Evolutionary conservation across 768 basidiomycete genomes (phyloP).

Genomic region (Calocybe indica): DNA sequence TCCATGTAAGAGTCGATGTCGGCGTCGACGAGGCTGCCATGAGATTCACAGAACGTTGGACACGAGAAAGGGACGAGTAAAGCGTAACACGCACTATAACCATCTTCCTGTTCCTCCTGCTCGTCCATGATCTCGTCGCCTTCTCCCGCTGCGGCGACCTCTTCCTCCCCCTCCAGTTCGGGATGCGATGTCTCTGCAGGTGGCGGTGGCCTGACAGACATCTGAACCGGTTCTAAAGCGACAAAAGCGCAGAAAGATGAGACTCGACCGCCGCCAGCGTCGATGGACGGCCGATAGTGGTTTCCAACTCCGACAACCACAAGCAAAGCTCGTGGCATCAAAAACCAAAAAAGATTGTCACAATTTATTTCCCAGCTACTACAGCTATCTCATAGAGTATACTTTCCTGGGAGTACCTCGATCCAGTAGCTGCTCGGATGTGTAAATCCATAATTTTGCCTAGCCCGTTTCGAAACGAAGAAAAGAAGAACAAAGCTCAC

Average conservation of each 20-base stretch:
- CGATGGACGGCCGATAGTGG: constrained; percentile 13
- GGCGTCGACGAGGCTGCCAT: constrained; percentile 78
- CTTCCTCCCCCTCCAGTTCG: constrained; percentile 59
- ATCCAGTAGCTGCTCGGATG: constrained; percentile 47
- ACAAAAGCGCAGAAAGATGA: constrained; percentile 2
- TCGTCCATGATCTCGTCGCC: constrained; percentile 83
- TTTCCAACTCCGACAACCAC: constrained; percentile 31
- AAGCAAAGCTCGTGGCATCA: constrained; percentile 2
- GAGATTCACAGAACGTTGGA: background rate
- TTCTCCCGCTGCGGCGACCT: constrained; percentile 48
- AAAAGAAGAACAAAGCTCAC: constrained; percentile 20
- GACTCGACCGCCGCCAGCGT: constrained; percentile 14
- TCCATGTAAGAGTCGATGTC: constrained; percentile 91
- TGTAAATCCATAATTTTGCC: background rate
- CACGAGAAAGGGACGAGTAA: constrained; percentile 6
- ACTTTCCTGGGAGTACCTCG: constrained; percentile 39
- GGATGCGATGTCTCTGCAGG: constrained; percentile 40
- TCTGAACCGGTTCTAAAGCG: constrained; percentile 9
- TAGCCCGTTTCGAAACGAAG: background rate
- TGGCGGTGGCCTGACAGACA: constrained; percentile 34
- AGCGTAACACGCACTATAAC: constrained; percentile 63
- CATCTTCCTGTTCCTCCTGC: constrained; percentile 68
- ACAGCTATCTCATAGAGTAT: too few relatives aligned
- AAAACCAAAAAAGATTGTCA: constrained; percentile 7
- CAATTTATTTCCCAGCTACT: too few relatives aligned